phyloP scores from a whole-genome alignment of 768 basidiomycete species.

The Cystobasidium tubakii region DNA sequence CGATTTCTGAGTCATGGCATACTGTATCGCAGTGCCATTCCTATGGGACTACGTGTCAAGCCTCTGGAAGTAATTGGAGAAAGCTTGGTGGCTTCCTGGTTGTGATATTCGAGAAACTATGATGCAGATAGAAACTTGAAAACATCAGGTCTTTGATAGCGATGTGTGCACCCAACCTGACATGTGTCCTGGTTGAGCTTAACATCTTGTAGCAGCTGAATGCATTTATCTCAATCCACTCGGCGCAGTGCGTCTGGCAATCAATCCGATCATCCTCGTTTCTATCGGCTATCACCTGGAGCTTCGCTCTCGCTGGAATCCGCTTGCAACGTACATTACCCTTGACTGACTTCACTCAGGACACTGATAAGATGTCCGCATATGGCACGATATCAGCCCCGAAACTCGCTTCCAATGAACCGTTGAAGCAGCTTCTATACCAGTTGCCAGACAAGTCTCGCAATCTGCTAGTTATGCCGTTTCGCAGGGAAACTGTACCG shows the following conservation, averaged over 20 bases:
- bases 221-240: no score
- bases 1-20: neutral
- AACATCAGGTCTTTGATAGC: neutral
- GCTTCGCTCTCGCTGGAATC: no score
- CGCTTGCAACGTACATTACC: no score
- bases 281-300: no score
- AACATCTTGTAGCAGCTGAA: no score
- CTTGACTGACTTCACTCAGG: neutral
- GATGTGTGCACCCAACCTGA: neutral
- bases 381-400: slow-evolving; percentile 34
- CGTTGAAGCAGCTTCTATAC: slow-evolving; percentile 24
- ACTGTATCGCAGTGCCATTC: slow-evolving; percentile 12
- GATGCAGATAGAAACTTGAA: neutral
- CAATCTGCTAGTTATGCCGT: slow-evolving; percentile 33
- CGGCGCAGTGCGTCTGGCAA: no score
- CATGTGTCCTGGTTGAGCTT: no score
- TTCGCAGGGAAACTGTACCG: neutral
- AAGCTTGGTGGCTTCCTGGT: neutral
- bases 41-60: slow-evolving; percentile 24
- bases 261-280: no score
- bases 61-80: neutral
- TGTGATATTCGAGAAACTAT: neutral
- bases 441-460: slow-evolving; percentile 8
- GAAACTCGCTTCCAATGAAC: neutral
- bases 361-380: slow-evolving; percentile 23